A percentile compares a stretch with the other conserved stretches of the same genome.
Evolutionary conservation across 1,284 basidiomycete genomes (phyloP).

Genomic region (Microbotryum violaceum): DNA sequence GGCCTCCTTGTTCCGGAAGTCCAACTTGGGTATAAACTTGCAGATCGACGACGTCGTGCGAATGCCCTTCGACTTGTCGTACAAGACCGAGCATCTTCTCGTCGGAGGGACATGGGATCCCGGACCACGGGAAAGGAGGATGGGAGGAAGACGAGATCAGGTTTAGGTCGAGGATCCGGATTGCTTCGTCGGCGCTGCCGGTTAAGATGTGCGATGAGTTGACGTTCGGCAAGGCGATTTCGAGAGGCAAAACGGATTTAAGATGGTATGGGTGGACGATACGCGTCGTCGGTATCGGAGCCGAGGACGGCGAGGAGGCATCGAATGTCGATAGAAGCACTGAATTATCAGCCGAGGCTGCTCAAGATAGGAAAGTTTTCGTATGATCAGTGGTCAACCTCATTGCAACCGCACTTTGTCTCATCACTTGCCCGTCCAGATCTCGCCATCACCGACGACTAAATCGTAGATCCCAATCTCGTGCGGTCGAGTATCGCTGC

Average conservation of each 20-base stretch:
- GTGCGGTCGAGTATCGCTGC: conserved; percentile 38
- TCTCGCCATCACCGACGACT: conserved; percentile 53
- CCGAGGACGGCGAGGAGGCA: conserved; percentile 41
- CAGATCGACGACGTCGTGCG: conserved; percentile 71
- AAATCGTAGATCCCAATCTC: conserved; percentile 73
- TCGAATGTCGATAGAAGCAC: conserved; percentile 50
- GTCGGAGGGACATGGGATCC: conserved; percentile 13
- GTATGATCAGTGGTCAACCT: background rate
- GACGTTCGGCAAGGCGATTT: conserved; percentile 49
- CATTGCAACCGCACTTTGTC: background rate
- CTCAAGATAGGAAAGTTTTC: background rate
- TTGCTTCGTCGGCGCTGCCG: conserved; percentile 64
- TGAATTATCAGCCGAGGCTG: conserved; percentile 80
- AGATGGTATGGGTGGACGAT: conserved; percentile 62
- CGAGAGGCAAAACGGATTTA: conserved; percentile 62
- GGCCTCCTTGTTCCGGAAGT: conserved; percentile 42
- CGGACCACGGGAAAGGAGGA: conserved; percentile 3
- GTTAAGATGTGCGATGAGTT: conserved; percentile 64
- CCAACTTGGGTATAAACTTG: conserved; percentile 58
- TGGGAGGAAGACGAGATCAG: conserved; percentile 9
- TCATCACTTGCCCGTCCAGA: conserved; percentile 68
- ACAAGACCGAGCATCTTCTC: conserved; percentile 44
- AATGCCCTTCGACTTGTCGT: conserved; percentile 65
- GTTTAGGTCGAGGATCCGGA: conserved; percentile 50
- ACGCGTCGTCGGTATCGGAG: conserved; percentile 46